Evolutionary conservation across 768 basidiomycete species (phyloP), one percentile per base, ranked within the genome.

Genomic region (Boletus pseudopeckii): DNA sequence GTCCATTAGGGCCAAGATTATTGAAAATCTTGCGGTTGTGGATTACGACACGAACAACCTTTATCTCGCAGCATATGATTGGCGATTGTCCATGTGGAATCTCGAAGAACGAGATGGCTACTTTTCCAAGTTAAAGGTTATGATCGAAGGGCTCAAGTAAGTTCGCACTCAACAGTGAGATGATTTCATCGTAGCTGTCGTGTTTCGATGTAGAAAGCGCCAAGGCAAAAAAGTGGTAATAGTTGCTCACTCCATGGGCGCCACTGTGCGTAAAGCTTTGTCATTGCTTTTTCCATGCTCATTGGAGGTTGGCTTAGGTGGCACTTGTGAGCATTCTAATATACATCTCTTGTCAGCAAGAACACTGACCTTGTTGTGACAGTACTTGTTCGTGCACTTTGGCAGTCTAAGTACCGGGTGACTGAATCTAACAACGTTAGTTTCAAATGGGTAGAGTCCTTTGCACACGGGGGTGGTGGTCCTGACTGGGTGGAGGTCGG

Each of bases 361-460:
- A 30, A 37, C 4, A 15, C 50, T 56, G 39, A 64, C 50, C 22
- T 33, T 52, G 26, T 20, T 8, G 14, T 34, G 43, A 30, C 64
- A 94, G 92, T 95, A 94, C 66, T 95, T 95, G 93, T 95, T 68
- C 72, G 92, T 64, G 18, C 30, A 58, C 38, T 24, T 41, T 45
- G 37, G 30, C 14, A n/a, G 24, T 52, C 8, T 3, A 1, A 18
- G 5, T 8, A 10, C n/a, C 7, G 11, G 26, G 14, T 42, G 28
- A 43, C 56, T 60, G 50, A 61, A 50, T 43, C 36, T 52, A 40
- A 30, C 32, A 37, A 41, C 20, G 18, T 1, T 54, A 95, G 93
- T 67, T 80, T 95, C 64, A 96, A 97, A 75, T 99, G 96, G 96
- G 95, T 96, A 0, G 96, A 98, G 72, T 90, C 92, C 1, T 85